Evolutionary conservation across 768 basidiomycete genomes (phyloP).

Genomic region (Lyophyllum decastes): DNA sequence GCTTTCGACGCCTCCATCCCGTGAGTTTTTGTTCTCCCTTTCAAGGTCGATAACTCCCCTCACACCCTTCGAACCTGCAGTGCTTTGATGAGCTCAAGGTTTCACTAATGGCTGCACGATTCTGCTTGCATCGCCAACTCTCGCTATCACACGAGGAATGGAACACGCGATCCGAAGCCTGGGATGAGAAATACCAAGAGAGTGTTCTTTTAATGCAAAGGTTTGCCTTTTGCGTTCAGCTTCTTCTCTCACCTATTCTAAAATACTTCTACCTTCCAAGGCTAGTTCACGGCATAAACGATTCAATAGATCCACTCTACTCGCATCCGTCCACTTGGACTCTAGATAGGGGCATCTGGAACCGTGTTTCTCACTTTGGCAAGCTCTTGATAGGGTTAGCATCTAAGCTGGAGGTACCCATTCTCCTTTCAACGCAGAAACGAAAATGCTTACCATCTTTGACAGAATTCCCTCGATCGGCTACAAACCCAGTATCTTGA

Average conservation of each 20-base stretch:
- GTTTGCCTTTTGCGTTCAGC: not conserved
- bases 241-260: not conserved
- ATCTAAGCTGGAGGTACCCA: not conserved
- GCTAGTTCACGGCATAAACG: not conserved
- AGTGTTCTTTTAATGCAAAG: not conserved
- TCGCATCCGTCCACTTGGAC: not conserved
- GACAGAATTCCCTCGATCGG: not conserved
- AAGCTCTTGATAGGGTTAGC: not conserved
- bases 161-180: not conserved
- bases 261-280: not conserved
- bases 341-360: not conserved
- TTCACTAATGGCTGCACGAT: not conserved
- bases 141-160: not conserved
- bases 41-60: not conserved
- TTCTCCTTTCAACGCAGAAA: not conserved
- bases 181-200: not conserved
- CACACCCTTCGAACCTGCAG: not conserved
- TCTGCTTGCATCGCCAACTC: conserved; percentile 1
- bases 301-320: not conserved
- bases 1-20: not conserved
- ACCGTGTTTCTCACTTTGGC: not conserved
- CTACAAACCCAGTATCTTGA: not conserved
- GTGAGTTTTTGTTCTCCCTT: not conserved
- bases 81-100: not conserved
- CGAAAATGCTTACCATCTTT: not conserved